Evolutionary conservation across 768 basidiomycete species (phyloP).

Genomic region (Leucocoprinus sp.): DNA sequence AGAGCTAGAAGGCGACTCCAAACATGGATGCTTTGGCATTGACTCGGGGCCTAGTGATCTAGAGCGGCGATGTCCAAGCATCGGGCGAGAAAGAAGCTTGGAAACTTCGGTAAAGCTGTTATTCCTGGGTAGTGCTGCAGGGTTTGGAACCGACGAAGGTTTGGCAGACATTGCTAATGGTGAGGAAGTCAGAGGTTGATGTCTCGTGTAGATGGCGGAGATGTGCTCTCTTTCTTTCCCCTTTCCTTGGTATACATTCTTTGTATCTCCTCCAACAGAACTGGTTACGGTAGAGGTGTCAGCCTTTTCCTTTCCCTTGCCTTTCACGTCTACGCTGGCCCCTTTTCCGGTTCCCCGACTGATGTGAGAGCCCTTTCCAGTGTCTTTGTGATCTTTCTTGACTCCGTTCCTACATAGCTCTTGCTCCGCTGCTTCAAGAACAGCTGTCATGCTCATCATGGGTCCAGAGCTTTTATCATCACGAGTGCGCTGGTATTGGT

Average conservation of each 20-base stretch:
- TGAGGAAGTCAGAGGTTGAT: conserved; percentile 7
- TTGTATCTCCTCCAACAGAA: neutral
- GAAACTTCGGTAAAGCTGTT: conserved; percentile 2
- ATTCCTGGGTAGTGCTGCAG: neutral
- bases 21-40: neutral
- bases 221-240: conserved; percentile 12
- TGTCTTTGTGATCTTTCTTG: neutral
- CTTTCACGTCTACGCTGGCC: neutral
- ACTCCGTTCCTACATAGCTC: conserved; percentile 3
- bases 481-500: conserved; percentile 5
- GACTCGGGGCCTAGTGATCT: conserved; percentile 9
- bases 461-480: conserved; percentile 21
- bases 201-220: conserved; percentile 1
- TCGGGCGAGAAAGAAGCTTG: neutral
- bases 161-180: conserved; percentile 5
- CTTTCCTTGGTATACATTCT: conserved; percentile 10
- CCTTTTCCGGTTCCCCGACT: neutral
- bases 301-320: conserved; percentile 16
- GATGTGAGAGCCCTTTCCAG: neutral
- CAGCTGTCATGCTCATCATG: conserved; percentile 44
- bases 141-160: neutral
- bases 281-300: neutral
- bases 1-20: conserved; percentile 3
- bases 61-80: conserved; percentile 6
- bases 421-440: conserved; percentile 48